Base-by-base conservation (phyloP, 2,329 filamentous ascomycete genomes). In the Dryadomyces quercivorus region DNA sequence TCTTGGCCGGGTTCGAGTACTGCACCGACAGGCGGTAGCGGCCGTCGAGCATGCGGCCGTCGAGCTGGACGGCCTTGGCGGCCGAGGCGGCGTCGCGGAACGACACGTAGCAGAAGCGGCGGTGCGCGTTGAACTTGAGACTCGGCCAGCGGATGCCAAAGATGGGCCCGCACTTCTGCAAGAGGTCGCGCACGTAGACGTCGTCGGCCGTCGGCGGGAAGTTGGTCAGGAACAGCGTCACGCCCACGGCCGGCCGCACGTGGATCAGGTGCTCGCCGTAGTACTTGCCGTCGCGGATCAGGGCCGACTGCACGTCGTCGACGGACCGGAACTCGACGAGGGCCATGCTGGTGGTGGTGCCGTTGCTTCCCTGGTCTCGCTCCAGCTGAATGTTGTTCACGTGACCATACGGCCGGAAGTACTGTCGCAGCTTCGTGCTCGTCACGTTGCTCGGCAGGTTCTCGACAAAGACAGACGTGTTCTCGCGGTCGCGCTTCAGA, bases 41-140 rank as follows among this genome's bases (percentile, higher is more conserved):
- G 26, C 81, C 81, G 22, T 85, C 85, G 0, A 95, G 69, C 21
- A 82, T 66, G 55, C 77, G 83, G 26, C 85, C 85, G 63, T 96
- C 78, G 50, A 95, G 77, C 56, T 80, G 71, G 0, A 84, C 85
- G 1, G 91, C 91, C 50, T 79, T 81, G 43, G 81, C 75, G 0
- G 90, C 88, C 52, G 80, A 78, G n/a, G 76, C 75, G 2, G 77
- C 69, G 36, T 82, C 81, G 50, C 82, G 77, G 66, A 96, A 96
- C n/a, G 94, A 88, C 7, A 96, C 77, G 67, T 98, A 98, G 72
- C 91, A 96, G 71, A 98, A 98, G 22, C 93, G 85, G 36, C 93
- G 87, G 61, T 88, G 84, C 1, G 85, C 84, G 63, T 96, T 92
- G 67, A 79, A 90, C 66, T 94, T 94, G 52, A 98, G 78, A 55